Evolutionary conservation across 768 basidiomycete genomes (phyloP).

Genomic region (Russula virescens): DNA sequence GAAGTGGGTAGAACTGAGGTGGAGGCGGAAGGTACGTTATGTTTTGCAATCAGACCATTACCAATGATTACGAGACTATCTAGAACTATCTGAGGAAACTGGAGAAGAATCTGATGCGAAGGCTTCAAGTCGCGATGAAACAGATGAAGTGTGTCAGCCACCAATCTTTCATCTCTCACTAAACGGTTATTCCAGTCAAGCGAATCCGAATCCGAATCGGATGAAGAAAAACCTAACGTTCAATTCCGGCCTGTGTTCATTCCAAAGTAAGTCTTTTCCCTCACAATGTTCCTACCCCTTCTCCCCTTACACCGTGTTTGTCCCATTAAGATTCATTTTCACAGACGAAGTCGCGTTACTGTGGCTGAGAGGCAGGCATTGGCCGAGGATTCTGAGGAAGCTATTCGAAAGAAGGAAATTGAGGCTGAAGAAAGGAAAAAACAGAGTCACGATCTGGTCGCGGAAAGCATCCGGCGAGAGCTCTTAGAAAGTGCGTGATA

Average conservation of each 20-base stretch:
- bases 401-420: slow-evolving; percentile 57
- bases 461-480: slow-evolving; percentile 89
- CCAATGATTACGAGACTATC: slow-evolving; percentile 20
- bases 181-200: slow-evolving; percentile 52
- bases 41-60: slow-evolving; percentile 20
- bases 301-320: neutral
- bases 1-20: slow-evolving; percentile 70
- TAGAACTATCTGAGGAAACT: slow-evolving; percentile 36
- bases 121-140: slow-evolving; percentile 32
- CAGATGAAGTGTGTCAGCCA: slow-evolving; percentile 40
- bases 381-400: slow-evolving; percentile 71
- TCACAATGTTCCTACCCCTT: neutral
- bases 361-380: slow-evolving; percentile 63
- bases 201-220: slow-evolving; percentile 75
- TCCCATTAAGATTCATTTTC: slow-evolving; percentile 7
- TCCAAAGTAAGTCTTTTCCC: slow-evolving; percentile 64
- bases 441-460: slow-evolving; percentile 88
- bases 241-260: slow-evolving; percentile 92
- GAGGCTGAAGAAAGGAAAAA: slow-evolving; percentile 80
- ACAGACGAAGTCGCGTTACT: slow-evolving; percentile 70
- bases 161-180: slow-evolving; percentile 21
- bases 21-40: slow-evolving; percentile 39
- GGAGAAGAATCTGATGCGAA: slow-evolving; percentile 44
- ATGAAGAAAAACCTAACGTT: slow-evolving; percentile 68
- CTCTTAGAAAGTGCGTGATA: slow-evolving; percentile 77